Conservation (phyloP, 2,329 filamentous ascomycete genomes). For the Annulohypoxylon truncatum region DNA sequence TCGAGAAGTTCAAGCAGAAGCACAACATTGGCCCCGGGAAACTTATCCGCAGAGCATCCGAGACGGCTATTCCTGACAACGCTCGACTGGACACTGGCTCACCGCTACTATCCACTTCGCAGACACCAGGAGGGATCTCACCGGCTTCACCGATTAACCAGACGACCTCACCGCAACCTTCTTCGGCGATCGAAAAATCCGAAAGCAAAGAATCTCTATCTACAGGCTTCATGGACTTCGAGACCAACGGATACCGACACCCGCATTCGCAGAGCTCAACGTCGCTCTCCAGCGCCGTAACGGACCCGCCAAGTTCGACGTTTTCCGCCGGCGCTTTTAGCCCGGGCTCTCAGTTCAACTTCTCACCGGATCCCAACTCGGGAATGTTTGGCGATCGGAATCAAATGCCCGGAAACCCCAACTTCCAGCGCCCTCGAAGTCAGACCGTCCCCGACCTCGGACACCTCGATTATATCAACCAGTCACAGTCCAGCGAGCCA, state of each 20-base stretch:
- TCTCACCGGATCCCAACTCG: conserved; percentile 78
- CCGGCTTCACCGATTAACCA: conserved; percentile 77
- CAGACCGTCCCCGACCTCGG: conserved; percentile 85
- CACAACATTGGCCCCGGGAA: conserved; percentile 68
- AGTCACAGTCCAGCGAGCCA: conserved; percentile 56
- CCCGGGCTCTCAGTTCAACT: conserved; percentile 78
- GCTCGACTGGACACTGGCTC: conserved; percentile 67
- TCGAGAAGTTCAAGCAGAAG: conserved; percentile 96
- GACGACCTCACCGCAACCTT: conserved; percentile 71
- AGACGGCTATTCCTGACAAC: conserved; percentile 78
- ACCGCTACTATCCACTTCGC: conserved; percentile 65
- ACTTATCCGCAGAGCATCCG: conserved; percentile 68
- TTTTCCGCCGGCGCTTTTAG: conserved; percentile 79
- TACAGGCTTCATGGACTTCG: conserved; percentile 70
- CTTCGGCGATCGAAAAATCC: conserved; percentile 76
- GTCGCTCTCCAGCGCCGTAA: conserved; percentile 75
- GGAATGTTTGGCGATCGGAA: conserved; percentile 69
- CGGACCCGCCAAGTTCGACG: conserved; percentile 71
- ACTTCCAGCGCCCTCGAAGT: conserved; percentile 81
- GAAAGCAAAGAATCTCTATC: conserved; percentile 72
- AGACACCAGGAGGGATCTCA: conserved; percentile 75
- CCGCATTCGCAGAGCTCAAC: conserved; percentile 74
- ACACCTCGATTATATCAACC: conserved; percentile 67
- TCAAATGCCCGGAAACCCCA: conserved; percentile 55
- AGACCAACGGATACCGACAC: conserved; percentile 65